Percentiles rank a stretch among this genome's conserved stretches.
Conservation (phyloP, 2,329 filamentous ascomycete genomes). For the Botrytis fabae region DNA sequence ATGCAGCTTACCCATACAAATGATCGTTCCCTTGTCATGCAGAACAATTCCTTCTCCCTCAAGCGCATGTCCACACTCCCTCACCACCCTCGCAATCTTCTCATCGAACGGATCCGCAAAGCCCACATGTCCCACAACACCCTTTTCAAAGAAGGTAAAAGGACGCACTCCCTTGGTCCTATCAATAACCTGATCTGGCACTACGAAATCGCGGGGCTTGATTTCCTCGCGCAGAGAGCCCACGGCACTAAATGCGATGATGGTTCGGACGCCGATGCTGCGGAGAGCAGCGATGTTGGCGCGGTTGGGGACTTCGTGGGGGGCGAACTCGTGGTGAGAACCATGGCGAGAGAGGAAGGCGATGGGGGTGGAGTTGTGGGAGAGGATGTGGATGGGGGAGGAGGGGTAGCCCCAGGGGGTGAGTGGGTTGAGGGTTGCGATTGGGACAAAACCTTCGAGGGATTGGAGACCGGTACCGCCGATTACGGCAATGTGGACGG, state of each 20-base stretch:
- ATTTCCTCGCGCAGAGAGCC: slow-evolving; percentile 90
- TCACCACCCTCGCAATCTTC: slow-evolving; percentile 72
- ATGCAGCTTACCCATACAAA: slow-evolving; percentile 78
- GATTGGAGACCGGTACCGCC: slow-evolving; percentile 90
- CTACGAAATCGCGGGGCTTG: slow-evolving; percentile 92
- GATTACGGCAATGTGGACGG: slow-evolving; percentile 83
- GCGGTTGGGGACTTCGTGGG: slow-evolving; percentile 90
- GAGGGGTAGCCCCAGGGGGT: slow-evolving; percentile 89
- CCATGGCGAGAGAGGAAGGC: slow-evolving; percentile 96
- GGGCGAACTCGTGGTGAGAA: slow-evolving; percentile 81
- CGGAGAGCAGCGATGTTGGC: slow-evolving; percentile 99
- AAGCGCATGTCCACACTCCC: slow-evolving; percentile 71
- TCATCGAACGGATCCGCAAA: slow-evolving; percentile 95
- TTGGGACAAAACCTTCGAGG: slow-evolving; percentile 81
- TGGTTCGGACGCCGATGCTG: slow-evolving; percentile 80
- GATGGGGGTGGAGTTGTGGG: slow-evolving; percentile 78
- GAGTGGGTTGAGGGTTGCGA: slow-evolving; percentile 71
- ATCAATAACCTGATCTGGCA: slow-evolving; percentile 96
- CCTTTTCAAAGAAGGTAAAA: slow-evolving; percentile 93
- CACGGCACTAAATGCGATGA: slow-evolving; percentile 94
- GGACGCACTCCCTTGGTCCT: slow-evolving; percentile 88
- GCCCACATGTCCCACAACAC: slow-evolving; percentile 89
- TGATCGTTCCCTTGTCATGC: slow-evolving; percentile 79
- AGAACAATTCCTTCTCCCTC: slow-evolving; percentile 81
- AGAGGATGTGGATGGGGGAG: slow-evolving; percentile 78